Percentiles rank a stretch among this genome's conserved stretches.
Conservation (phyloP, 106 monocot genomes). For the Allium fistulosum region DNA sequence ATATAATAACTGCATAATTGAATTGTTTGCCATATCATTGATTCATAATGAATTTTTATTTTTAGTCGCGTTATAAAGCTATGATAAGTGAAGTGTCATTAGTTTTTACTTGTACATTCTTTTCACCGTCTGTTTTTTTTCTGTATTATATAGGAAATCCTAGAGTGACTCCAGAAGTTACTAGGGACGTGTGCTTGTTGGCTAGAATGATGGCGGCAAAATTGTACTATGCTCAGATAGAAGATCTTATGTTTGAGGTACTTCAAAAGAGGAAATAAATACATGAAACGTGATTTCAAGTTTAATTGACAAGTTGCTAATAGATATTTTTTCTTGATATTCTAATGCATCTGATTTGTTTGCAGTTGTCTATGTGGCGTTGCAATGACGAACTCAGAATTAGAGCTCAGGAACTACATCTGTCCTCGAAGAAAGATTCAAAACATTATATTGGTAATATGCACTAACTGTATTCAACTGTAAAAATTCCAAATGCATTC, state of each 20-base stretch:
- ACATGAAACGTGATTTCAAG: neutral
- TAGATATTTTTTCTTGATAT: no score
- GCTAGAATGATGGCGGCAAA: constrained; percentile 98
- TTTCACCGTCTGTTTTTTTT: neutral
- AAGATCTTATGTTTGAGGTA: constrained; percentile 99
- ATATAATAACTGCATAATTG: no score
- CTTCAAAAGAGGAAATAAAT: neutral
- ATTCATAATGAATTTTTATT: no score
- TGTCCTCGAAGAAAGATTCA: constrained; percentile 27
- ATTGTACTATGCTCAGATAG: constrained; percentile 92
- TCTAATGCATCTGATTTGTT: neutral
- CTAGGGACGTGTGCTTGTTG: constrained; percentile 97
- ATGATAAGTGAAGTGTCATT: no score
- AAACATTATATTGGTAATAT: constrained; percentile 25
- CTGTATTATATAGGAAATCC: constrained; percentile 67
- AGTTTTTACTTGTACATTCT: no score
- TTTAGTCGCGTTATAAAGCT: no score
- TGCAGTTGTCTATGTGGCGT: constrained; percentile 28
- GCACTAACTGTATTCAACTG: no score
- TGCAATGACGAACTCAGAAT: constrained; percentile 24
- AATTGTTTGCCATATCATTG: no score
- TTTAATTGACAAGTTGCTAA: neutral
- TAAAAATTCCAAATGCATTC: neutral
- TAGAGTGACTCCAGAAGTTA: constrained; percentile 98
- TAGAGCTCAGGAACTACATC: constrained; percentile 19